Evolutionary conservation across 805 yeast species (phyloP).

Genomic region (Cyberlindnera sargentensis): DNA sequence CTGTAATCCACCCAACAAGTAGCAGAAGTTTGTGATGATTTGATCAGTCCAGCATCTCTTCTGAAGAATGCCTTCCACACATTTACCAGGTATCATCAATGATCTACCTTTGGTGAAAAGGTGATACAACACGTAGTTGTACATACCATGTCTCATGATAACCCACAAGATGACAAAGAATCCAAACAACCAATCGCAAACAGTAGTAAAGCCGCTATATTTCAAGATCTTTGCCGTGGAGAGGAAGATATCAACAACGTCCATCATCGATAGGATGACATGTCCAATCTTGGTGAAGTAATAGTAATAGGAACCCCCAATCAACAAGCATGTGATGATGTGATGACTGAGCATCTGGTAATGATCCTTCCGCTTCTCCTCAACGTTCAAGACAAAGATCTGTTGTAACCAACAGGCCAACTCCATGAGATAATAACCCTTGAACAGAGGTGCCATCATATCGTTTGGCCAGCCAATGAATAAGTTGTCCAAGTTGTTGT

Average conservation of each 20-base stretch:
- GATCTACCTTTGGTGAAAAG: constrained; percentile 39
- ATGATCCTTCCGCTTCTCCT: constrained; percentile 75
- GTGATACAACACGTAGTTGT: constrained; percentile 59
- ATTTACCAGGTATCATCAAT: constrained; percentile 40
- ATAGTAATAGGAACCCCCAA: constrained; percentile 65
- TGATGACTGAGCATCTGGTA: constrained; percentile 86
- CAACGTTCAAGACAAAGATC: constrained; percentile 67
- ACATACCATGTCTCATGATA: constrained; percentile 62
- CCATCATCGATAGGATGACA: constrained; percentile 73
- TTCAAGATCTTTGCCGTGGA: constrained; percentile 71
- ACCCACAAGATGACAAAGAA: constrained; percentile 67
- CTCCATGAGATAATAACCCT: constrained; percentile 64
- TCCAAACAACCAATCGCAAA: constrained; percentile 66
- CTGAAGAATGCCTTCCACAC: constrained; percentile 27
- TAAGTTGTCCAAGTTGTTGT: constrained; percentile 46
- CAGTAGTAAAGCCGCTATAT: constrained; percentile 52
- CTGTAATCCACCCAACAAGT: constrained; percentile 60
- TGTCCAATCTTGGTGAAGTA: constrained; percentile 76
- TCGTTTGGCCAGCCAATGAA: constrained; percentile 74
- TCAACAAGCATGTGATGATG: constrained; percentile 63
- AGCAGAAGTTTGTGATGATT: constrained; percentile 39
- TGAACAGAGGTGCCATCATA: constrained; percentile 43
- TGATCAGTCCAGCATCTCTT: constrained; percentile 45
- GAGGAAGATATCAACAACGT: constrained; percentile 67
- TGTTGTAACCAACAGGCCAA: constrained; percentile 81